Percentiles rank a stretch among this genome's conserved stretches.
Evolutionary conservation across 2,329 filamentous ascomycete genomes (phyloP).

Genomic region (Sporothrix protearum): DNA sequence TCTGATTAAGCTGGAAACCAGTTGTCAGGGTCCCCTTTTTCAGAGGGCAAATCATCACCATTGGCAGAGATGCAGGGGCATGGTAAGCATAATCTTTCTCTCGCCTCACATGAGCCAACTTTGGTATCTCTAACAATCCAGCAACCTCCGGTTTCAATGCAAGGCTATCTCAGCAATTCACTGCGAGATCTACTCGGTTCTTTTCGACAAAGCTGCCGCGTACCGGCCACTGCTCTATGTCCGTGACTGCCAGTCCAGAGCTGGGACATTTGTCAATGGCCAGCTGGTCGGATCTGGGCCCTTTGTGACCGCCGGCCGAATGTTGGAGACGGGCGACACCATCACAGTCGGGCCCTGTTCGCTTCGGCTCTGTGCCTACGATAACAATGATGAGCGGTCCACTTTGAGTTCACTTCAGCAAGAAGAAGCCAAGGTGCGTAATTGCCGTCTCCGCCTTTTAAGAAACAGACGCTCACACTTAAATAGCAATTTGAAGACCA

Average conservation of each 20-base stretch:
- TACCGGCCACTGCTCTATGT: slow-evolving; percentile 46
- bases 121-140: slow-evolving; percentile 27
- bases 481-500: slow-evolving; percentile 44
- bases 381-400: slow-evolving; percentile 19
- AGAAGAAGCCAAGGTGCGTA: slow-evolving; percentile 37
- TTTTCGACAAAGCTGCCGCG: slow-evolving; percentile 42
- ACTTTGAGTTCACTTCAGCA: slow-evolving; percentile 33
- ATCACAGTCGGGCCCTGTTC: slow-evolving; percentile 41
- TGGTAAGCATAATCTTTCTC: slow-evolving; percentile 28
- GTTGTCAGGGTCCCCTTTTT: slow-evolving; percentile 26
- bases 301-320: slow-evolving; percentile 41
- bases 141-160: slow-evolving; percentile 42
- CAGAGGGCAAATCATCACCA: slow-evolving; percentile 25
- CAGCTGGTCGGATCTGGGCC: slow-evolving; percentile 42
- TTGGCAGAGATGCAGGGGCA: slow-evolving; percentile 33
- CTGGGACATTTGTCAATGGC: slow-evolving; percentile 53
- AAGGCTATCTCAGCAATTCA: slow-evolving; percentile 49
- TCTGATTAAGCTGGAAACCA: too few species aligned
- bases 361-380: slow-evolving; percentile 37
- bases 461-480: not conserved
- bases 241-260: slow-evolving; percentile 52
- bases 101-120: not conserved
- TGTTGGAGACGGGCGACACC: slow-evolving; percentile 50
- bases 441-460: not conserved
- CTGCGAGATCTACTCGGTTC: slow-evolving; percentile 53